Percentiles rank a stretch among this genome's conserved stretches.
Conservation (phyloP, 805 yeast genomes). For the Kuraishia capsulata region DNA sequence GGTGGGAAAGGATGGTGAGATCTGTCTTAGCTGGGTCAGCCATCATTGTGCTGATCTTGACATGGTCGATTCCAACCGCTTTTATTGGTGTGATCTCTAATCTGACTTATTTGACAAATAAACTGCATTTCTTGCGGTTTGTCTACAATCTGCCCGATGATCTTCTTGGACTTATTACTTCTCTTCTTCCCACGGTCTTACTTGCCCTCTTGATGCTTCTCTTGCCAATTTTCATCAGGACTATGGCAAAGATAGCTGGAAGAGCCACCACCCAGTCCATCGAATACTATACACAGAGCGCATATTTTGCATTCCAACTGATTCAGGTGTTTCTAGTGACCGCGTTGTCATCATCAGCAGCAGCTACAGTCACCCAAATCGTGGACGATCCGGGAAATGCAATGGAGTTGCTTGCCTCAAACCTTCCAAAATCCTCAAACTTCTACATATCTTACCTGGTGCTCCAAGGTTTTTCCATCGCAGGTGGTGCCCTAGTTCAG, state of each 20-base stretch:
- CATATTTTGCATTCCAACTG: constrained; percentile 78
- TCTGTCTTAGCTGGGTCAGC: constrained; percentile 40
- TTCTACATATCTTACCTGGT: constrained; percentile 61
- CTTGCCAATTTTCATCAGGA: constrained; percentile 56
- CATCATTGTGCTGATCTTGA: constrained; percentile 43
- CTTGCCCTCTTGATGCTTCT: constrained; percentile 58
- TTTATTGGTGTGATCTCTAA: constrained; percentile 71
- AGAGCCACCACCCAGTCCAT: constrained; percentile 45
- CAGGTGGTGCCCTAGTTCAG: constrained; percentile 61
- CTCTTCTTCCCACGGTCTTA: constrained; percentile 59
- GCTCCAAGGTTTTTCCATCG: constrained; percentile 57
- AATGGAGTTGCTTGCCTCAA: constrained; percentile 51
- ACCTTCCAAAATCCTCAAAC: constrained; percentile 66
- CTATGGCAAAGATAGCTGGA: constrained; percentile 55
- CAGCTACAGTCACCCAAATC: constrained; percentile 69
- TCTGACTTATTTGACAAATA: constrained; percentile 50
- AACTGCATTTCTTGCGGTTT: constrained; percentile 44
- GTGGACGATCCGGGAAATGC: constrained; percentile 50
- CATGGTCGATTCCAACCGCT: constrained; percentile 77
- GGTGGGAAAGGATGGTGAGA: constrained; percentile 70
- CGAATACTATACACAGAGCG: constrained; percentile 57
- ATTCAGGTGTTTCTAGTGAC: constrained; percentile 81
- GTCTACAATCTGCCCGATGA: constrained; percentile 44
- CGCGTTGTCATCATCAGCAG: constrained; percentile 76
- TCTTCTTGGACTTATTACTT: constrained; percentile 56